A percentile compares a stretch with the other conserved stretches of the same genome.
These are phyloP conservation scores for Globisporangium takayamanum DNA, from an alignment of 352 stramenopile species.

Conservation along the genomic window DNA sequence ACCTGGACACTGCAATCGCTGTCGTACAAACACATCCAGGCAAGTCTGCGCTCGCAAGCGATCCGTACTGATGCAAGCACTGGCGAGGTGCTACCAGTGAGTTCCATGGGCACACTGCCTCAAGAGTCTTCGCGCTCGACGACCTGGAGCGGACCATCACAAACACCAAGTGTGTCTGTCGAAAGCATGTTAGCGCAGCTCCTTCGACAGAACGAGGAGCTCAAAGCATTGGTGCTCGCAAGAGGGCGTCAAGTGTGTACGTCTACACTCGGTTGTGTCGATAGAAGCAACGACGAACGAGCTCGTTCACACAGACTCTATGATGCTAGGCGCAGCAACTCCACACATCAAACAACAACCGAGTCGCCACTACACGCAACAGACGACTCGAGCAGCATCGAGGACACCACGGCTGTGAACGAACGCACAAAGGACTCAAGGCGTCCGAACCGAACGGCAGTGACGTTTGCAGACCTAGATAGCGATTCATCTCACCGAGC, in stretches of 20 bases:
- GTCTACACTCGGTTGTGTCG: background rate
- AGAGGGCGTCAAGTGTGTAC: conserved; percentile 4
- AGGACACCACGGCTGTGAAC: background rate
- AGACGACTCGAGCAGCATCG: background rate
- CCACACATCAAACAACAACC: no score
- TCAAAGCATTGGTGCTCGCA: conserved; percentile 12
- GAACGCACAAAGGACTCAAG: background rate
- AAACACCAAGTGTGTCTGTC: background rate
- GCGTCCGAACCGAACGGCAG: background rate
- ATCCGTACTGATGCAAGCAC: background rate
- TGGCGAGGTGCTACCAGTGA: background rate
- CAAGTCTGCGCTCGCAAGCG: background rate
- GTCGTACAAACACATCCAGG: background rate
- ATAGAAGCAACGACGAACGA: background rate
- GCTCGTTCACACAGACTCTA: no score
- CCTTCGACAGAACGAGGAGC: conserved; percentile 26
- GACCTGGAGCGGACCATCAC: background rate
- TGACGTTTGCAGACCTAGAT: background rate
- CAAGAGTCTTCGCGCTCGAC: background rate
- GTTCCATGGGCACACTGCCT: background rate
- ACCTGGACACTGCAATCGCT: background rate
- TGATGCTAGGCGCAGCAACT: no score
- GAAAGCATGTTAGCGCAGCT: conserved; percentile 14
- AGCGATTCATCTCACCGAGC: background rate
- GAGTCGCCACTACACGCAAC: background rate